Conservation (phyloP, 805 yeast species). For the Candida dajiaensis region DNA sequence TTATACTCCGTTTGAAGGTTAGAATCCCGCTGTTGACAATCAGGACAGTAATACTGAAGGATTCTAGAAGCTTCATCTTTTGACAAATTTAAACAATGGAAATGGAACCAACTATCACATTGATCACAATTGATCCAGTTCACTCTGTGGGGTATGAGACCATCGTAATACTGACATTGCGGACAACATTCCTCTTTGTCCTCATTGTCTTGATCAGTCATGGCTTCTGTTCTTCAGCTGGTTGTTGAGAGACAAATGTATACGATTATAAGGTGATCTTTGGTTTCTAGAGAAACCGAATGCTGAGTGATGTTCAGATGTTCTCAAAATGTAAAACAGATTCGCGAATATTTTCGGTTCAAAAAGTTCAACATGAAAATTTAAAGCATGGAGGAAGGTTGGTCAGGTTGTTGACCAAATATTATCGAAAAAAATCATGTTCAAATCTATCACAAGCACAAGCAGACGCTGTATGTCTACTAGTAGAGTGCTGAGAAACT, state of each 20-base stretch:
- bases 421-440: not conserved
- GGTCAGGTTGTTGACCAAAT: too few species aligned
- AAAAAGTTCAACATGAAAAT: not conserved
- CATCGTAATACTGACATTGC: constrained; percentile 4
- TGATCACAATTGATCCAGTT: constrained; percentile 56
- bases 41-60: constrained; percentile 47
- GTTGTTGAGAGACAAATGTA: too few species aligned
- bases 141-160: constrained; percentile 5
- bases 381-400: too few species aligned
- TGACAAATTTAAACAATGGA: constrained; percentile 38
- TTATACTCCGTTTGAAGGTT: constrained; percentile 45
- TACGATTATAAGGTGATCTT: too few species aligned
- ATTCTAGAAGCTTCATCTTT: constrained; percentile 33
- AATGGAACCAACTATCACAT: constrained; percentile 45
- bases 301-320: not conserved
- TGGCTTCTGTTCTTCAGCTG: not conserved
- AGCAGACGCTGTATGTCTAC: constrained; percentile 8
- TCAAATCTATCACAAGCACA: not conserved
- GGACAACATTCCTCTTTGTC: constrained; percentile 9
- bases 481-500: not conserved
- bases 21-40: constrained; percentile 32
- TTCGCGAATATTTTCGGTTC: not conserved
- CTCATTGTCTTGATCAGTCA: constrained; percentile 2
- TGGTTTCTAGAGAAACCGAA: not conserved
- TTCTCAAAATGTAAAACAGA: not conserved